phyloP scores from a whole-genome alignment of 345 rosid genomes.

The Stellera chamaejasme region DNA sequence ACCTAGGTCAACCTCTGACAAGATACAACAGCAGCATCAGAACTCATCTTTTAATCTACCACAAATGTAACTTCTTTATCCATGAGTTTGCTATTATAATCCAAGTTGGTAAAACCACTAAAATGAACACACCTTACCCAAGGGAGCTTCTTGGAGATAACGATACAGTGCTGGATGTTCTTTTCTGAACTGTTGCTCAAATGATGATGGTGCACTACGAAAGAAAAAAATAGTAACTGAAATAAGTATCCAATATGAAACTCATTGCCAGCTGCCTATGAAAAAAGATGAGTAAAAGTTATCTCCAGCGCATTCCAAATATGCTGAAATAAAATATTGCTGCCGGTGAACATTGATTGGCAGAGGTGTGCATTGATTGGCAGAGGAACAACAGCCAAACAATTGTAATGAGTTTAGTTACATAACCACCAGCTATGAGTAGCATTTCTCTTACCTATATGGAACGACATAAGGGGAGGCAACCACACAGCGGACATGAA shows the following conservation, averaged over 20 bases:
- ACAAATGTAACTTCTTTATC: background rate
- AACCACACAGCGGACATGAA: slow-evolving; percentile 55
- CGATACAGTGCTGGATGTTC: slow-evolving; percentile 53
- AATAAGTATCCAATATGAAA: slow-evolving; percentile 1
- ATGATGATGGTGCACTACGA: slow-evolving; percentile 75
- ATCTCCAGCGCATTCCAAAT: too few species aligned
- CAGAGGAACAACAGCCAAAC: background rate
- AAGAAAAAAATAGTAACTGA: background rate
- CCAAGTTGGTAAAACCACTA: slow-evolving; percentile 2
- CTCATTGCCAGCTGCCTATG: too few species aligned
- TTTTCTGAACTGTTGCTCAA: slow-evolving; percentile 51
- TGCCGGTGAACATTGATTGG: background rate
- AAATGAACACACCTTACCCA: slow-evolving; percentile 38
- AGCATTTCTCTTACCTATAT: slow-evolving; percentile 47
- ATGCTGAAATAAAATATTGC: background rate
- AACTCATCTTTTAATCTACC: slow-evolving; percentile 1
- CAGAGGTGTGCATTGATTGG: background rate
- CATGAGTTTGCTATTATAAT: background rate
- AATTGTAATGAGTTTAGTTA: background rate
- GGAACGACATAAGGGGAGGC: slow-evolving; percentile 96
- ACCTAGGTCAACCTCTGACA: background rate
- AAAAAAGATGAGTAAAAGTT: too few species aligned
- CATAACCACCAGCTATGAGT: background rate
- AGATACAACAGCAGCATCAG: background rate
- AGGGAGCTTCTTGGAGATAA: slow-evolving; percentile 64